Percentiles rank a stretch among this genome's conserved stretches.
These are phyloP conservation scores for Exophiala aquamarina DNA, from an alignment of 2,329 filamentous ascomycete genomes.

Conservation along the genomic window DNA sequence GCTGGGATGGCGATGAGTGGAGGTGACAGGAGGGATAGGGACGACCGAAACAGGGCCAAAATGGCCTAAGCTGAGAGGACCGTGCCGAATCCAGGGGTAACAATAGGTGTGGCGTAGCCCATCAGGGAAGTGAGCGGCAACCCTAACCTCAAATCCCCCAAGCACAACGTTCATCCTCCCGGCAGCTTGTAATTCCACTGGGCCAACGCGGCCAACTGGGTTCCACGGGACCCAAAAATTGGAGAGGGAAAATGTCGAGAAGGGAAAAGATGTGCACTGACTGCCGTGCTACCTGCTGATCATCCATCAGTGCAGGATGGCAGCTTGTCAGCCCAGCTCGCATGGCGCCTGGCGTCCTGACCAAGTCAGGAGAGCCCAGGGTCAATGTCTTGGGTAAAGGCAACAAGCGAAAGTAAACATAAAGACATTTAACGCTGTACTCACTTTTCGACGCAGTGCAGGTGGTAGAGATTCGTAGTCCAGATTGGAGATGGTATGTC, in stretches of 20 bases:
- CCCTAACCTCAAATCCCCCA: slow-evolving; percentile 9
- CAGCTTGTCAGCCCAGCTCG: too few species aligned
- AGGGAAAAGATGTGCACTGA: too few species aligned
- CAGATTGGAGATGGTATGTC: slow-evolving; percentile 12
- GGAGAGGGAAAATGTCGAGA: too few species aligned
- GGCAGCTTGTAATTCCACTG: slow-evolving; percentile 3
- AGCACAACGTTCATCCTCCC: background rate
- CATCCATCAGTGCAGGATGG: too few species aligned
- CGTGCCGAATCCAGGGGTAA: slow-evolving; percentile 5
- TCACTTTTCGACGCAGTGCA: slow-evolving; percentile 59
- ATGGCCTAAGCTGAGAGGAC: slow-evolving; percentile 1
- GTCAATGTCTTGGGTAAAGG: too few species aligned
- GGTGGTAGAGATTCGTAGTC: slow-evolving; percentile 56
- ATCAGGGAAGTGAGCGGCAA: slow-evolving; percentile 13
- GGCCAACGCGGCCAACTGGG: too few species aligned
- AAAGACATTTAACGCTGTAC: too few species aligned
- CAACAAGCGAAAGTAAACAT: slow-evolving; percentile 14
- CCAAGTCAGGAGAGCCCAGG: too few species aligned
- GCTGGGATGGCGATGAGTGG: background rate
- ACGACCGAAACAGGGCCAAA: too few species aligned
- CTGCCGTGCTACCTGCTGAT: too few species aligned
- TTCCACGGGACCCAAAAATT: too few species aligned
- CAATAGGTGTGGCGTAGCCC: background rate
- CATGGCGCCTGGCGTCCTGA: too few species aligned
- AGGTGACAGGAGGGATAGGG: background rate